A percentile compares a stretch with the other conserved stretches of the same genome.
Evolutionary conservation across 2,329 filamentous ascomycete species (phyloP).

Genomic region (Atkinsonella hypoxylon): DNA sequence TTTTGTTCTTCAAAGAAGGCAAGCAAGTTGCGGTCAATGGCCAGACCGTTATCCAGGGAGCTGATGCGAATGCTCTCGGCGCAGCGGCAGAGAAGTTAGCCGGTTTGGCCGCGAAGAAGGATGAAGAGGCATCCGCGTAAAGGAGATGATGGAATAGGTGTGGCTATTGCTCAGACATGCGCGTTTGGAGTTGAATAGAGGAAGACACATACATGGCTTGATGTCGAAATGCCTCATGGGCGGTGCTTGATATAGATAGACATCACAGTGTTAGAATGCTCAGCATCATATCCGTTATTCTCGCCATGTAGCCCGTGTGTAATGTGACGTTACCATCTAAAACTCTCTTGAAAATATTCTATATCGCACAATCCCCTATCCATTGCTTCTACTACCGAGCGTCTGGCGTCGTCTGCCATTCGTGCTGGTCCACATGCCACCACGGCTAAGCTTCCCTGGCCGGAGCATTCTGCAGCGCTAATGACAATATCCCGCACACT

Average conservation of each 20-base stretch:
- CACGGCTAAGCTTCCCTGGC: conserved; percentile 23
- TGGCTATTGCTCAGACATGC: no score
- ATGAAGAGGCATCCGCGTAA: conserved; percentile 9
- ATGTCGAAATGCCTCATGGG: neutral
- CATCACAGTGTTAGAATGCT: neutral
- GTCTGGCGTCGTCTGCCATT: conserved; percentile 32
- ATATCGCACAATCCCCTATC: conserved; percentile 11
- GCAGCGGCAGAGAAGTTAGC: conserved; percentile 26
- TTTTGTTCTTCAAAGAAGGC: conserved; percentile 75
- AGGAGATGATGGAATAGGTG: neutral
- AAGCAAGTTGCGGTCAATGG: conserved; percentile 20
- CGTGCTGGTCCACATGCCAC: conserved; percentile 32
- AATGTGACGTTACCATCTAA: conserved; percentile 7
- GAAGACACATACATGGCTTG: neutral
- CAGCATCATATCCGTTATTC: neutral
- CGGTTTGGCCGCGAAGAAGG: conserved; percentile 21
- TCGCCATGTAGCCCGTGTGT: neutral
- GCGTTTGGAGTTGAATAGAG: neutral
- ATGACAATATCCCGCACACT: conserved; percentile 21
- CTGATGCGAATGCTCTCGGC: conserved; percentile 18
- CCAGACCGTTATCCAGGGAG: conserved; percentile 21
- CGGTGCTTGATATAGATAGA: neutral
- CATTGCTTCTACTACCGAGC: conserved; percentile 22
- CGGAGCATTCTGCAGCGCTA: conserved; percentile 12
- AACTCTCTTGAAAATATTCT: conserved; percentile 10